Conservation (phyloP, 768 basidiomycete genomes). For the Lactifluus pinguis region DNA sequence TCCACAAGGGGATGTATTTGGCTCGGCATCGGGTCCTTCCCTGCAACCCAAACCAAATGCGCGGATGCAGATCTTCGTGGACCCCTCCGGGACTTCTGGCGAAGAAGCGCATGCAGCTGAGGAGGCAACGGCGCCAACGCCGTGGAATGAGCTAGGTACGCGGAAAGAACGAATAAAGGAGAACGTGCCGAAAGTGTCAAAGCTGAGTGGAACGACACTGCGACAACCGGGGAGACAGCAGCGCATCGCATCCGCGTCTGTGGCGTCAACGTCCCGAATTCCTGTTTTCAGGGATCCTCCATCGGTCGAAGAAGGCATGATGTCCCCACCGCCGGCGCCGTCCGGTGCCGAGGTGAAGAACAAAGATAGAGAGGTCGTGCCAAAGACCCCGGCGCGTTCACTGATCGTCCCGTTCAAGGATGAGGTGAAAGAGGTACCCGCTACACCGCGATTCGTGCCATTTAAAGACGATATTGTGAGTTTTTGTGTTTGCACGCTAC, state of each 20-base stretch:
- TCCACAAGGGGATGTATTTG: conserved; percentile 25
- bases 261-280: conserved; percentile 44
- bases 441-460: conserved; percentile 56
- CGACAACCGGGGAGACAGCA: conserved; percentile 52
- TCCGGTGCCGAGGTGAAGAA: conserved; percentile 22
- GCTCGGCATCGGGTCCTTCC: conserved; percentile 21
- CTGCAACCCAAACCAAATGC: conserved; percentile 39
- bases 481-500: conserved; percentile 5
- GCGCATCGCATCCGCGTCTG: conserved; percentile 37
- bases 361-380: conserved; percentile 24
- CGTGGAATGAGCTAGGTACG: conserved; percentile 68
- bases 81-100: conserved; percentile 50
- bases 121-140: conserved; percentile 27
- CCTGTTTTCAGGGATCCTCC: conserved; percentile 56
- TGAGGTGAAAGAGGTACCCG: conserved; percentile 27
- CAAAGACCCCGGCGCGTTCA: conserved; percentile 29
- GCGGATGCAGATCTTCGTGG: conserved; percentile 64
- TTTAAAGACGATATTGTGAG: conserved; percentile 61
- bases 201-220: conserved; percentile 57
- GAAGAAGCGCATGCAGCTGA: conserved; percentile 36
- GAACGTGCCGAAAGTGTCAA: conserved; percentile 62
- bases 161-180: conserved; percentile 74
- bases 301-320: conserved; percentile 28
- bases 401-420: conserved; percentile 23
- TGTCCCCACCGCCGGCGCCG: conserved; percentile 29